These are phyloP conservation scores for Metschnikowia shivogae DNA, from an alignment of 805 yeast species.

Conservation along the genomic window DNA sequence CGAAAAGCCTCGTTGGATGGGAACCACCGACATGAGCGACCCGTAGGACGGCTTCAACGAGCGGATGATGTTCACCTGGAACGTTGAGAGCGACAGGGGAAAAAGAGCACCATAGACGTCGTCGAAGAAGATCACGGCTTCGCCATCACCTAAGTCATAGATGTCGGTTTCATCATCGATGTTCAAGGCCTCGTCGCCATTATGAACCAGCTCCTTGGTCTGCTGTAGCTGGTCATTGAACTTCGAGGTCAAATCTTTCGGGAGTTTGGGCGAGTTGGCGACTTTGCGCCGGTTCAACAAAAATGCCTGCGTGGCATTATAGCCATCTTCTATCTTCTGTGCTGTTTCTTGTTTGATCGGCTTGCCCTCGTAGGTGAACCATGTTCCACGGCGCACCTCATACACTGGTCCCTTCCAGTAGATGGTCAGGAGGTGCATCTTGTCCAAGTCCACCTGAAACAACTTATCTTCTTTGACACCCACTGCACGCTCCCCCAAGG, in stretches of 20 bases:
- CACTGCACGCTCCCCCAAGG: conserved; percentile 23
- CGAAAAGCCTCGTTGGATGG: conserved; percentile 49
- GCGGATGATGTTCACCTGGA: conserved; percentile 35
- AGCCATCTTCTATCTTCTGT: conserved; percentile 56
- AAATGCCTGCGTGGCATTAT: conserved; percentile 28
- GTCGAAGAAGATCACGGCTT: conserved; percentile 38
- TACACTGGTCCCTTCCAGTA: conserved; percentile 89
- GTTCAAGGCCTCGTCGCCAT: conserved; percentile 11
- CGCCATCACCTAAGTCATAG: conserved; percentile 29
- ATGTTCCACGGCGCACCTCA: conserved; percentile 77
- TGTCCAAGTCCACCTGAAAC: conserved; percentile 62
- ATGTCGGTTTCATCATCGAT: conserved; percentile 27
- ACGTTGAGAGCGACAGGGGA: conserved; percentile 39
- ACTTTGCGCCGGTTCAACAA: conserved; percentile 2
- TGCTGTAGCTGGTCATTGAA: conserved; percentile 17
- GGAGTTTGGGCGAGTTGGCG: neutral
- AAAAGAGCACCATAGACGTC: conserved; percentile 44
- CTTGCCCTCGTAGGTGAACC: conserved; percentile 62
- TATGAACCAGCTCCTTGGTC: conserved; percentile 5
- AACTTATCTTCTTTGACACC: conserved; percentile 79
- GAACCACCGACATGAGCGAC: conserved; percentile 44
- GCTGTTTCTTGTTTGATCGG: conserved; percentile 55
- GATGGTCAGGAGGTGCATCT: conserved; percentile 57
- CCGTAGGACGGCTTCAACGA: conserved; percentile 32
- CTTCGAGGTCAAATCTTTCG: conserved; percentile 17